Conservation (phyloP, 2,329 filamentous ascomycete species). For the Ceratocystis ficicola region DNA sequence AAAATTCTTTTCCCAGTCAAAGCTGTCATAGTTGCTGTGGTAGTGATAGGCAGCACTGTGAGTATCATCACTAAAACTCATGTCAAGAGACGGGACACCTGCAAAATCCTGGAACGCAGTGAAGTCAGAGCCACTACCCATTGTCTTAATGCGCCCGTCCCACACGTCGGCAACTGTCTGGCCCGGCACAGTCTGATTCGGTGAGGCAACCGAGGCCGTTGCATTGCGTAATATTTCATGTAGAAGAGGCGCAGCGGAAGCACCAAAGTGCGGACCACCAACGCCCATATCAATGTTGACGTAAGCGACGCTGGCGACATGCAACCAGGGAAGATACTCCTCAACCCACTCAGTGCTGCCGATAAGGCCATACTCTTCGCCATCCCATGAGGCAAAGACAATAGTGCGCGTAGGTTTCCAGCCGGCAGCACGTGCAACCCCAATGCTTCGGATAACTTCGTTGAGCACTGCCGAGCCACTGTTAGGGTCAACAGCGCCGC, state of each 20-base stretch:
- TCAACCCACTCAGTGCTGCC: slow-evolving; percentile 92
- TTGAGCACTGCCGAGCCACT: slow-evolving; percentile 69
- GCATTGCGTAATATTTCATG: slow-evolving; percentile 60
- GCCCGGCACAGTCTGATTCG: slow-evolving; percentile 60
- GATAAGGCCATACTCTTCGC: slow-evolving; percentile 73
- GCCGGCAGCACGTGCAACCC: slow-evolving; percentile 50
- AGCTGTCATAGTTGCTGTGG: slow-evolving; percentile 84
- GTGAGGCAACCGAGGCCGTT: slow-evolving; percentile 50
- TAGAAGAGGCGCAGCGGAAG: slow-evolving; percentile 61
- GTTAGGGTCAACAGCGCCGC: slow-evolving; percentile 74
- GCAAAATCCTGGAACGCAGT: slow-evolving; percentile 64
- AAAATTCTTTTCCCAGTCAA: slow-evolving; percentile 74
- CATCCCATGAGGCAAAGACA: slow-evolving; percentile 75
- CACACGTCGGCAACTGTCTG: slow-evolving; percentile 63
- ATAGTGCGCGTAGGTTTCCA: slow-evolving; percentile 66
- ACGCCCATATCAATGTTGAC: slow-evolving; percentile 74
- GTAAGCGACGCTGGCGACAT: slow-evolving; percentile 61
- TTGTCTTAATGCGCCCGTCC: slow-evolving; percentile 48
- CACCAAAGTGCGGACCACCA: slow-evolving; percentile 49
- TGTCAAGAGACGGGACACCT: slow-evolving; percentile 53
- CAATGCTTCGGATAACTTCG: slow-evolving; percentile 65
- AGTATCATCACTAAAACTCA: slow-evolving; percentile 41
- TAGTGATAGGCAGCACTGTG: slow-evolving; percentile 60
- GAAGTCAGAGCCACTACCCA: slow-evolving; percentile 63
- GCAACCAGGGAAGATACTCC: slow-evolving; percentile 73